phyloP scores from a whole-genome alignment of 2,329 filamentous ascomycete genomes.

The Dothiorella sarmentorum region DNA sequence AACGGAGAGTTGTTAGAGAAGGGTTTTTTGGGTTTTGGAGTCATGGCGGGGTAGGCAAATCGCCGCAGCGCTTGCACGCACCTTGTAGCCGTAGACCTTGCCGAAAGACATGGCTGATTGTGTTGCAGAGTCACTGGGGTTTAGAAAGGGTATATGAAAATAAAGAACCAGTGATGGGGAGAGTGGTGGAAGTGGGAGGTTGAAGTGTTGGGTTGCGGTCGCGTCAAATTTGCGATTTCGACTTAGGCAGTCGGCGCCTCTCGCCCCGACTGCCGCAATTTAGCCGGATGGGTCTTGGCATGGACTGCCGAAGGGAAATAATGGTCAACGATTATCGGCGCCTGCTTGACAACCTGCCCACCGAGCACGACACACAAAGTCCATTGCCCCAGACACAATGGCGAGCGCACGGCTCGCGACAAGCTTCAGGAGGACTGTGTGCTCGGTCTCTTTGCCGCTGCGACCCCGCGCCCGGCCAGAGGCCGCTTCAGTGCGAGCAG shows the following conservation, averaged over 20 bases:
- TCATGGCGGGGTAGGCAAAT: slow-evolving; percentile 23
- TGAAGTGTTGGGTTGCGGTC: slow-evolving; percentile 1
- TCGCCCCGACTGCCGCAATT: slow-evolving; percentile 7
- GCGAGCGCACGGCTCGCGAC: slow-evolving; percentile 25
- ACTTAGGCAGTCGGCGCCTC: slow-evolving; percentile 7
- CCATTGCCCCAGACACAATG: slow-evolving; percentile 4
- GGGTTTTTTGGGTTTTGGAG: slow-evolving; percentile 30
- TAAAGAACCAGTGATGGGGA: slow-evolving; percentile 5
- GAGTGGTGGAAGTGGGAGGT: slow-evolving; percentile 1
- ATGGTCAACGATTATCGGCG: neutral
- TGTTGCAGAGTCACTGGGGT: neutral
- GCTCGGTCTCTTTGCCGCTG: slow-evolving; percentile 24
- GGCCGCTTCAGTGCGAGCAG: slow-evolving; percentile 1
- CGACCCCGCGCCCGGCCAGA: slow-evolving; percentile 12
- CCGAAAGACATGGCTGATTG: slow-evolving; percentile 74
- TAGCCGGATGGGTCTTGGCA: slow-evolving; percentile 6
- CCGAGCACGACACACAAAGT: neutral
- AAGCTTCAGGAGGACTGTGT: slow-evolving; percentile 28
- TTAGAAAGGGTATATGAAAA: neutral
- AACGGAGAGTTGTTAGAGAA: slow-evolving; percentile 17
- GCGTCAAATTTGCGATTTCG: slow-evolving; percentile 17
- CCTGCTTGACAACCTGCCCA: neutral
- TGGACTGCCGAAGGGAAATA: slow-evolving; percentile 5
- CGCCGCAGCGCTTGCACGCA: slow-evolving; percentile 43
- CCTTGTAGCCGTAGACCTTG: slow-evolving; percentile 88